Base-by-base conservation (phyloP, 805 yeast genomes). In the Dipodascopsis uninucleata region DNA sequence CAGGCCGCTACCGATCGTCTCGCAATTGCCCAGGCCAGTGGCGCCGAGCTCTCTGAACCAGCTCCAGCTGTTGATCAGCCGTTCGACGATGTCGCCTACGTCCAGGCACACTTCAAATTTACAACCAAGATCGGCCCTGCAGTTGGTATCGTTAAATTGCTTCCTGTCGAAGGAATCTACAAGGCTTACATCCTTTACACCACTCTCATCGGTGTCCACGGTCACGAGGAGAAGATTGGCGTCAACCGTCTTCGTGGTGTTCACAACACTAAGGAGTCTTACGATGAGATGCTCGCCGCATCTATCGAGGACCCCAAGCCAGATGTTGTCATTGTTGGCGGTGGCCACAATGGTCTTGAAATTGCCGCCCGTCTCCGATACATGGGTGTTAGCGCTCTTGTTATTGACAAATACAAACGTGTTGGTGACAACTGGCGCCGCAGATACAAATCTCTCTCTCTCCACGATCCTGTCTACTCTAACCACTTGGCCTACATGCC, bases 401-500 rank as follows among this genome's bases (percentile, higher is more conserved):
- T 71, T 37, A 62, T 71, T 16, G 75, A 71, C 33, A 59, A 62
- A 18, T 65, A 67, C 54, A 24, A 47, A 39, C 55, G 62, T 25
- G 60, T 71, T 39, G 76, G 76, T 47, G 76, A 71, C 50, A 71
- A 71, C 56, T 71, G 76, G 76, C 63, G 76, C 56, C 60, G 62
- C 44, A 59, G 76, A 31, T 71, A 71, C 55, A 67, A 66, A 55
- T 71, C 72, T 39, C 58, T 71, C 29, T 70, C 71, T 5, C 56
- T 71, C 23, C 76, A 71, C 53, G 76, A 71, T 53, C 74, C 75
- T 1, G 71, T 68, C 45, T 70, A 67, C 63, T 65, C 66, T 47
- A 71, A 68, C 52, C 70, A 69, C 51, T 55, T 71, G 43, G 63
- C 74, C 9, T 71, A 71, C 52, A 45, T 71, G 38, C 58, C 62